These are phyloP conservation scores for Acer saccharum DNA, from an alignment of 345 rosid species.

Conservation along the genomic window DNA sequence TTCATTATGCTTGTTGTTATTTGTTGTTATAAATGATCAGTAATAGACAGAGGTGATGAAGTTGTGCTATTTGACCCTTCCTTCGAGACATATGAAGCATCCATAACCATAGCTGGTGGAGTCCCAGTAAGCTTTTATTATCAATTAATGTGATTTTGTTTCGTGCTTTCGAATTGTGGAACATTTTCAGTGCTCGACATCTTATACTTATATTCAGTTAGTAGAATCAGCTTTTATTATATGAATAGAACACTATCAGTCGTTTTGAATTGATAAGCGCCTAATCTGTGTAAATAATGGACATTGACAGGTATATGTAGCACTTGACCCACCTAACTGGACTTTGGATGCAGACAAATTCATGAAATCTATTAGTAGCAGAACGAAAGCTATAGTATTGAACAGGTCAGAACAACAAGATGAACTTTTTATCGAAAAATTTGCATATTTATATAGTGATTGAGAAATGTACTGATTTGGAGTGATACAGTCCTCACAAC, in stretches of 20 bases:
- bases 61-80: conserved; percentile 62
- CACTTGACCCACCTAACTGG: conserved; percentile 62
- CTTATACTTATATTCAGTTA: not conserved
- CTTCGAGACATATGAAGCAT: conserved; percentile 53
- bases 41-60: conserved; percentile 59
- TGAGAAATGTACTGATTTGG: conserved; percentile 24
- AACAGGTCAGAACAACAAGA: conserved; percentile 48
- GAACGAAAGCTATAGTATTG: conserved; percentile 55
- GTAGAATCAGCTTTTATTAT: not conserved
- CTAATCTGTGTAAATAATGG: not conserved
- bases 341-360: conserved; percentile 47
- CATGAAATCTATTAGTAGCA: conserved; percentile 38
- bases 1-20: not conserved
- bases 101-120: conserved; percentile 59
- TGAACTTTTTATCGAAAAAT: not conserved
- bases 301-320: conserved; percentile 49
- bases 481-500: conserved; percentile 60
- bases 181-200: not conserved
- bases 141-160: not conserved
- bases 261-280: not conserved
- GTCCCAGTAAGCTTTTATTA: conserved; percentile 43
- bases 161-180: not conserved
- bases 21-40: conserved; percentile 26
- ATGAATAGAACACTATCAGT: not conserved
- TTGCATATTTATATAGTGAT: not conserved